phyloP scores from a whole-genome alignment of 257 asterid species.

The Solanum corneliomulleri region DNA sequence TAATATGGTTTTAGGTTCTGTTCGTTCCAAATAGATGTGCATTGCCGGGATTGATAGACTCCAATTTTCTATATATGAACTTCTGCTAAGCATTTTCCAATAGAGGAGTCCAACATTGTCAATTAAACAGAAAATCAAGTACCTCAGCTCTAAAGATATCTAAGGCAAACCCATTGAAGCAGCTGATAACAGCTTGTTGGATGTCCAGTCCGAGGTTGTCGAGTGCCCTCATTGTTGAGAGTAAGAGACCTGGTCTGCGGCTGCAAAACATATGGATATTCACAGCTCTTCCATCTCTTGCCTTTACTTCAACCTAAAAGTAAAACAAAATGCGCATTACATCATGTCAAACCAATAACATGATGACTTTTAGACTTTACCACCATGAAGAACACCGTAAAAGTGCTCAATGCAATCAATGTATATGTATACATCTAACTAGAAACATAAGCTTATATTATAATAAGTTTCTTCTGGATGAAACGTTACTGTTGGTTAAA shows the following conservation, averaged over 20 bases:
- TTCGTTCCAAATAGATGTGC: background rate
- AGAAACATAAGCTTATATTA: background rate
- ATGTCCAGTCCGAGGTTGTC: slow-evolving; percentile 83
- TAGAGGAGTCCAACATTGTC: background rate
- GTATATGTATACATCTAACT: background rate
- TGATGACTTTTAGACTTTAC: background rate
- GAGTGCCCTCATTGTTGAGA: slow-evolving; percentile 73
- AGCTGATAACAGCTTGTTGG: slow-evolving; percentile 95
- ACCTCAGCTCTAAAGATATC: slow-evolving; percentile 92
- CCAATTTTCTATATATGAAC: background rate
- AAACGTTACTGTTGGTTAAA: background rate
- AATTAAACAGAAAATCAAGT: background rate
- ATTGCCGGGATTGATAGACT: background rate
- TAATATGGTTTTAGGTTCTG: background rate
- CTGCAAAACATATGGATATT: slow-evolving; percentile 83
- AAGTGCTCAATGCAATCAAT: background rate
- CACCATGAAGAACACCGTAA: background rate
- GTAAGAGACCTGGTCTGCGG: slow-evolving; percentile 72
- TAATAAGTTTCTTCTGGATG: background rate
- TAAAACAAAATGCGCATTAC: background rate
- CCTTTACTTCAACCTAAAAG: slow-evolving; percentile 64
- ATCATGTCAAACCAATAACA: background rate
- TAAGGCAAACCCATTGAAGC: slow-evolving; percentile 83
- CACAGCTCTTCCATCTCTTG: slow-evolving; percentile 74
- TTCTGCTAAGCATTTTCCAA: background rate